phyloP scores from a whole-genome alignment of 371 early-diverging fungal genomes.

The Mucor indicus region DNA sequence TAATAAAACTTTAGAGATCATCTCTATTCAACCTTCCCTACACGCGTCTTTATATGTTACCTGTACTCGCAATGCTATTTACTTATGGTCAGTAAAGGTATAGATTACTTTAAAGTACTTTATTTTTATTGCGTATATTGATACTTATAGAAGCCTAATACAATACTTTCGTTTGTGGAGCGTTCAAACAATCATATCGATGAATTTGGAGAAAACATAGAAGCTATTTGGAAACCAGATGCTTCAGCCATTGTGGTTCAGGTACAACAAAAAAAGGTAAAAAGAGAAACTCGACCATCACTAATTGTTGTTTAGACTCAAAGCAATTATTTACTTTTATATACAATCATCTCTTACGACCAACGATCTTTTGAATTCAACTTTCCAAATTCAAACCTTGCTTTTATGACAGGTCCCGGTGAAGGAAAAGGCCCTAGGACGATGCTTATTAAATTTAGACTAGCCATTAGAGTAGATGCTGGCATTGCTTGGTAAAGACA shows the following conservation, averaged over 20 bases:
- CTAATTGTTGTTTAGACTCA: conserved; percentile 22
- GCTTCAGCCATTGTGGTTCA: conserved; percentile 35
- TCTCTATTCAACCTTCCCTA: conserved; percentile 28
- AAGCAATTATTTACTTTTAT: conserved; percentile 43
- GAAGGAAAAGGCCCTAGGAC: conserved; percentile 46
- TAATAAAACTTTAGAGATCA: conserved; percentile 25
- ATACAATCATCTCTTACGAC: conserved; percentile 42
- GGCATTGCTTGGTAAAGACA: conserved; percentile 42
- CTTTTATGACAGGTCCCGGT: conserved; percentile 44
- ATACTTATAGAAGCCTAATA: conserved; percentile 28
- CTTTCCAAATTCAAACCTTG: conserved; percentile 40
- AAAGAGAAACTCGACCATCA: neutral
- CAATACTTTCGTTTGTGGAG: conserved; percentile 43
- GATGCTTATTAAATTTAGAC: conserved; percentile 39
- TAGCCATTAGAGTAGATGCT: conserved; percentile 49
- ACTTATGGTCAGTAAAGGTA: conserved; percentile 55
- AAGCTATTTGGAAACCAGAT: conserved; percentile 48
- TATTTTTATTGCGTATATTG: neutral
- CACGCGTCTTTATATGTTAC: conserved; percentile 50
- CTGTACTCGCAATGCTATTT: conserved; percentile 33
- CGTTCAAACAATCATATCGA: conserved; percentile 43
- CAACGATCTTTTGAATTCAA: conserved; percentile 42
- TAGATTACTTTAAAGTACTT: neutral
- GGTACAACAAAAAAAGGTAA: conserved; percentile 17
- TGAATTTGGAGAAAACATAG: conserved; percentile 46